Evolutionary conservation across 192 early-diverging fungal species (phyloP), one percentile per base, ranked within the genome.

Genomic region (Phlyctochytrium arcticum): DNA sequence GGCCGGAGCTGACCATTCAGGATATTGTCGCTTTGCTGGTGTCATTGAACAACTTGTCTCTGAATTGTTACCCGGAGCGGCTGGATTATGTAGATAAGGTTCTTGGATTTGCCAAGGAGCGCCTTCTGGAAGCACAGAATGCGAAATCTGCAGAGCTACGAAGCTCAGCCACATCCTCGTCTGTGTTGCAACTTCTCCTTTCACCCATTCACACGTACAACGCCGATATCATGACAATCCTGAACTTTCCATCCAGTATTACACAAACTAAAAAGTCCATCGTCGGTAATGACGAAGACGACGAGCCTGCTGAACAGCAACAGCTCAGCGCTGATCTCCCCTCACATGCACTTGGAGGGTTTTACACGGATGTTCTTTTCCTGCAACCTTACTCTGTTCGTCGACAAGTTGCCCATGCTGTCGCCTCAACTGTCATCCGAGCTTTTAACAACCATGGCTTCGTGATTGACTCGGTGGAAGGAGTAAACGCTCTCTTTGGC

Each of bases 1-100:
- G 95, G 23, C 92, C 92, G 3, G 95, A 99, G 70, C 85, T 99
- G 6, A 84, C 88, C 5, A 86, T 97, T 32, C 88, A 93, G 64
- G 95, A 99, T 60, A 82, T 93, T n/a, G 90, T 91, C 34, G 90
- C 93, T 0, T 80, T 99, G 46, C 75, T 96, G 36, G 89, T 88
- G 8, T 90, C 94, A 5, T 80, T 98, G 65, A 82, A 88, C 48
- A 92, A 93, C 39, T 72, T 99, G 37, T 93, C 95, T 30, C 73
- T 99, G 12, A 92, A 93, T 51, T 95, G 91, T 60, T 94, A 93
- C 54, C 97, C 97, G 6, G 88, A 91, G 17, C 84, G 85, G 36
- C 69, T 94, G 36, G 89, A 87, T 35, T 89, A 93, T 49, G 89
- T 95, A 3, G 94, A 97, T 74, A 87, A 89, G 69, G 91, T 99